A percentile compares a stretch with the other conserved stretches of the same genome.
Conservation (phyloP, 2,329 filamentous ascomycete genomes). For the Onygenales sp. region DNA sequence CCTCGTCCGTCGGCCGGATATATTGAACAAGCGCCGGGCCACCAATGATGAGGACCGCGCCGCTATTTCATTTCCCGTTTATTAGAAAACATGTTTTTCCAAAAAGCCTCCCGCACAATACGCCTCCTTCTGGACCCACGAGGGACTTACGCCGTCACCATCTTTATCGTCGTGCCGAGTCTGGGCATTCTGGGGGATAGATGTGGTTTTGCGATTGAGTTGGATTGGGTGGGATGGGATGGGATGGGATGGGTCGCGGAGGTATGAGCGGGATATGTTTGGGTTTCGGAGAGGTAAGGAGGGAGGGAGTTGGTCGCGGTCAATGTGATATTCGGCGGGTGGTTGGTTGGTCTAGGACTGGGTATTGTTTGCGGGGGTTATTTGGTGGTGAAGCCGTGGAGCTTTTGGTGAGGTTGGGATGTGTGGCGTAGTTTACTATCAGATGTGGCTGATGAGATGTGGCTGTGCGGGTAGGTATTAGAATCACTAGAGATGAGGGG, state of each 20-base stretch:
- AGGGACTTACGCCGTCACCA: constrained; percentile 1
- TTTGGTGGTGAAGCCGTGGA: neutral
- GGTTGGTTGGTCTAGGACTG: neutral
- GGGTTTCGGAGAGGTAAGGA: neutral
- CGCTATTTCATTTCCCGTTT: constrained; percentile 41
- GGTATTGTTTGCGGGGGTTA: neutral
- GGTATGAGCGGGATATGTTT: too few relatives aligned
- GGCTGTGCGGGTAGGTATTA: neutral
- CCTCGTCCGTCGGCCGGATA: constrained; percentile 68
- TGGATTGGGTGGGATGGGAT: neutral
- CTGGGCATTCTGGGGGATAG: neutral
- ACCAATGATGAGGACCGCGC: constrained; percentile 62
- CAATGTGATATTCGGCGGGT: neutral
- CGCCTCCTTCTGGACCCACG: neutral
- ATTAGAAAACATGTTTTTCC: constrained; percentile 5
- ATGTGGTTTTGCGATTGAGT: too few relatives aligned
- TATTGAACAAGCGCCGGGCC: constrained; percentile 78
- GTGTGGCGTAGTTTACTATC: neutral
- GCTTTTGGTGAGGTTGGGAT: neutral
- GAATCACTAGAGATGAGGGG: too few relatives aligned
- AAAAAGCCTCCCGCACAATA: neutral
- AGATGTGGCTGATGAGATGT: neutral
- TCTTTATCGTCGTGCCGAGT: constrained; percentile 1
- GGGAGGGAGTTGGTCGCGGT: neutral
- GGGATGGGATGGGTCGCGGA: neutral